Evolutionary conservation across 768 basidiomycete genomes (phyloP).

Genomic region (Termitomyces bulborhizus): DNA sequence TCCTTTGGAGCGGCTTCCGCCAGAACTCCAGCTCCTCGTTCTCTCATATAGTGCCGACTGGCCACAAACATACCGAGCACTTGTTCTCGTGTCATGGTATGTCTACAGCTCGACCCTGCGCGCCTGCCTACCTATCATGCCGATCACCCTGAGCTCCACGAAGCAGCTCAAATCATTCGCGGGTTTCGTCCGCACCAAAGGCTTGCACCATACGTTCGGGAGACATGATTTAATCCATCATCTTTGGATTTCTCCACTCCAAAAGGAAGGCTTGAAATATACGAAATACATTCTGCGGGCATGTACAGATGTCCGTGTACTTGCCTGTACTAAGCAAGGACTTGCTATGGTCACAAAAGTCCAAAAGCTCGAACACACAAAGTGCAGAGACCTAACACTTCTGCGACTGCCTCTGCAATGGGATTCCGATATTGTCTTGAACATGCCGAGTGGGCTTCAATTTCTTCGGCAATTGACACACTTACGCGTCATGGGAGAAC

Average conservation of each 20-base stretch:
- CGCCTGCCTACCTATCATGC: conserved; percentile 28
- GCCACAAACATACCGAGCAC: conserved; percentile 23
- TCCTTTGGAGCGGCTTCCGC: conserved; percentile 23
- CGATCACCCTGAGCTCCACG: conserved; percentile 24
- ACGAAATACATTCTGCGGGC: conserved; percentile 20
- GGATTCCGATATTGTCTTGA: conserved; percentile 8
- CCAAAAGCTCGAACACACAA: conserved; percentile 18
- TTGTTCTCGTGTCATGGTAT: conserved; percentile 24
- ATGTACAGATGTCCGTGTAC: conserved; percentile 23
- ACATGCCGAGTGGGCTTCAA: conserved; percentile 18
- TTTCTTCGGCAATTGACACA: conserved; percentile 27
- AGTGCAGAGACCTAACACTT: conserved; percentile 26
- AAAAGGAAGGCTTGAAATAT: conserved; percentile 14
- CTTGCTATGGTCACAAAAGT: conserved; percentile 17
- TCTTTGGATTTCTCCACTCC: conserved; percentile 28
- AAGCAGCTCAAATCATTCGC: conserved; percentile 26
- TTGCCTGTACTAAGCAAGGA: conserved; percentile 26
- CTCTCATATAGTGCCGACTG: conserved; percentile 24
- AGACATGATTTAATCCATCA: conserved; percentile 18
- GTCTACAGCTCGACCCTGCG: conserved; percentile 23
- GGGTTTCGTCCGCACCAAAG: conserved; percentile 8
- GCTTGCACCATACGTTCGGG: conserved; percentile 7
- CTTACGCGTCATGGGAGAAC: conserved; percentile 25
- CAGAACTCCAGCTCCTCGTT: conserved; percentile 26
- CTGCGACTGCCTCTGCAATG: conserved; percentile 19